Evolutionary conservation across 495 filamentous ascomycete species (phyloP).

Genomic region (Penicillium ucsense): DNA sequence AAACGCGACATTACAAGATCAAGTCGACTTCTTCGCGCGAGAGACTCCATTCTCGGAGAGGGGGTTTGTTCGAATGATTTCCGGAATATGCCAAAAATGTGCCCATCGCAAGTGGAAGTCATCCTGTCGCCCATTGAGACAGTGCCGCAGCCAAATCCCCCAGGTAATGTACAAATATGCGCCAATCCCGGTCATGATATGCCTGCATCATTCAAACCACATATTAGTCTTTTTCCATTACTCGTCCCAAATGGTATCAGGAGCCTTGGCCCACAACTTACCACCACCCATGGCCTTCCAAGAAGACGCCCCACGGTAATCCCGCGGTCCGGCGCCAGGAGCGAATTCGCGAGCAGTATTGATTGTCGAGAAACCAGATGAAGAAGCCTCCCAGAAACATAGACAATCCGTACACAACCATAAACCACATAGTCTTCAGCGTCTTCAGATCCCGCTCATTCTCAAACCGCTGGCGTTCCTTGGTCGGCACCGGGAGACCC

Average conservation of each 20-base stretch:
- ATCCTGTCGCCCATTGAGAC: constrained; percentile 65
- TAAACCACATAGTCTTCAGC: constrained; percentile 64
- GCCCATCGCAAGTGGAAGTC: constrained; percentile 71
- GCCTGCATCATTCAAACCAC: constrained; percentile 32
- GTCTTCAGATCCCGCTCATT: constrained; percentile 48
- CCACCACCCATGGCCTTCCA: constrained; percentile 98
- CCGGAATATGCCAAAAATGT: constrained; percentile 54
- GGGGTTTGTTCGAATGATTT: constrained; percentile 40
- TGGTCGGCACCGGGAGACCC: constrained; percentile 29
- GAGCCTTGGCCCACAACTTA: constrained; percentile 39
- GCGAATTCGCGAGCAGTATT: constrained; percentile 64
- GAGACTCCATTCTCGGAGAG: constrained; percentile 20
- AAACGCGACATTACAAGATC: not conserved
- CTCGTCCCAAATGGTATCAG: too few species aligned
- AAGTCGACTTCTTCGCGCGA: constrained; percentile 31
- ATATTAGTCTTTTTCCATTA: not conserved
- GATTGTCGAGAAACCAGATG: constrained; percentile 82
- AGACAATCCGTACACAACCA: constrained; percentile 59
- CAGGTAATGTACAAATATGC: constrained; percentile 81
- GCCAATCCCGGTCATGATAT: constrained; percentile 55
- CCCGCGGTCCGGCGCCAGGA: constrained; percentile 61
- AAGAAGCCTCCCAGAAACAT: constrained; percentile 77
- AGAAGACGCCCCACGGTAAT: constrained; percentile 79
- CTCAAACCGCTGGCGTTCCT: constrained; percentile 36
- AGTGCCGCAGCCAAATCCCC: constrained; percentile 79